A percentile compares a stretch with the other conserved stretches of the same genome.
phyloP scores from a whole-genome alignment of 805 yeast species.

The Yamadazyma scolyti region DNA sequence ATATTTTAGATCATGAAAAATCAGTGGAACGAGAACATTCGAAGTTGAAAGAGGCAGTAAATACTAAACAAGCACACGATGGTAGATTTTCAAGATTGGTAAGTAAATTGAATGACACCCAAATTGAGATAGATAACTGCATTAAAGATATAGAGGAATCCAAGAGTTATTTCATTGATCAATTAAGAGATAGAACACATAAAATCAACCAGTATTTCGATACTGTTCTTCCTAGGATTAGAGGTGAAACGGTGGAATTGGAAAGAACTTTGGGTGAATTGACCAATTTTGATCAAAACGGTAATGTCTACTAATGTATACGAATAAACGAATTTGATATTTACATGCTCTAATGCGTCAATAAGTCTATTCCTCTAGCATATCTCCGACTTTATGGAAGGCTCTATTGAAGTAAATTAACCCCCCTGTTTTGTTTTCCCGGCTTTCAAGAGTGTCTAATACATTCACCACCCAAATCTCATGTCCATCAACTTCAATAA shows the following conservation, averaged over 20 bases:
- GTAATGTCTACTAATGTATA: too few species aligned
- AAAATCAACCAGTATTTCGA: conserved; percentile 33
- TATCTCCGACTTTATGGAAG: conserved; percentile 46
- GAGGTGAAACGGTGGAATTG: conserved; percentile 3
- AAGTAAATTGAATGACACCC: conserved; percentile 19
- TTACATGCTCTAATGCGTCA: too few species aligned
- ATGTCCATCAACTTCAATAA: conserved; percentile 70
- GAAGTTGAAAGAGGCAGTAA: conserved; percentile 18
- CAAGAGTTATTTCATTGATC: conserved; percentile 22
- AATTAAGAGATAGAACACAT: conserved; percentile 22
- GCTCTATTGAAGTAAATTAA: conserved; percentile 59
- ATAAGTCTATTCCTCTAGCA: conserved; percentile 18
- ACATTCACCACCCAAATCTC: conserved; percentile 89
- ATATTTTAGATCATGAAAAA: conserved; percentile 20
- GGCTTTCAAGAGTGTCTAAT: conserved; percentile 43
- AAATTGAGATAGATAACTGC: conserved; percentile 22
- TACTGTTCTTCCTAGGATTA: conserved; percentile 28
- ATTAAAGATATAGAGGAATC: conserved; percentile 22
- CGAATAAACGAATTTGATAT: too few species aligned
- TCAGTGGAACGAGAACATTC: conserved; percentile 17
- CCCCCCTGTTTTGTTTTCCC: conserved; percentile 47
- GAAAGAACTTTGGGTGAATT: not conserved
- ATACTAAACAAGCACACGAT: conserved; percentile 17
- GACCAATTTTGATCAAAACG: not conserved
- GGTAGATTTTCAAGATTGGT: conserved; percentile 23